These are phyloP conservation scores for Turnera subulata DNA, from an alignment of 345 rosid genomes.

Conservation along the genomic window DNA sequence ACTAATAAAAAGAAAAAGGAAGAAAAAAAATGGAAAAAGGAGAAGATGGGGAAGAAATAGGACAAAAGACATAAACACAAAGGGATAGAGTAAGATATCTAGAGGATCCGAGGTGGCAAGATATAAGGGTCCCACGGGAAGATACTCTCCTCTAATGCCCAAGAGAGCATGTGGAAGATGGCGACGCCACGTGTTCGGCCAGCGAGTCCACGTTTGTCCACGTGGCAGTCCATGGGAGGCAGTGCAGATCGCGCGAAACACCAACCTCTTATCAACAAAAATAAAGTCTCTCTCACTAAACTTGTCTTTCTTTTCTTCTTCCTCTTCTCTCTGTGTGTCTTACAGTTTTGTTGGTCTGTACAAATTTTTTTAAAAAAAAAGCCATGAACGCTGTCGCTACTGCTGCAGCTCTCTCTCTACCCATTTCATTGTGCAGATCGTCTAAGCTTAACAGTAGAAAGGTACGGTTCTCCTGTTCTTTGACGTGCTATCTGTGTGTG, in stretches of 20 bases:
- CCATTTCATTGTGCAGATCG: conserved; percentile 55
- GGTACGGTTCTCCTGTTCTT: conserved; percentile 36
- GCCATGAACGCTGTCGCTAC: conserved; percentile 71
- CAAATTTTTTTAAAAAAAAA: conserved; percentile 18
- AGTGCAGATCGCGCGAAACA: conserved; percentile 59
- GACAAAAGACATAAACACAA: too few relatives aligned
- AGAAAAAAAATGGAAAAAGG: too few relatives aligned
- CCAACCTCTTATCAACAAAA: conserved; percentile 71
- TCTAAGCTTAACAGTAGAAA: conserved; percentile 45
- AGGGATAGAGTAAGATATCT: too few relatives aligned
- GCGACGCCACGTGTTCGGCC: conserved; percentile 45
- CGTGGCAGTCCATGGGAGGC: conserved; percentile 67
- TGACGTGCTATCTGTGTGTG: conserved; percentile 3
- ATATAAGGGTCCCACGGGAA: too few relatives aligned
- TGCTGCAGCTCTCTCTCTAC: conserved; percentile 68
- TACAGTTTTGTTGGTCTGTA: background rate
- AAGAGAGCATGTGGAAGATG: conserved; percentile 48
- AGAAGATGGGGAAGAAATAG: too few relatives aligned
- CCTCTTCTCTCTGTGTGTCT: background rate
- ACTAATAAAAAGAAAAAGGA: too few relatives aligned
- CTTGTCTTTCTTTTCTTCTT: conserved; percentile 1
- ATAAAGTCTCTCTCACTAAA: conserved; percentile 7
- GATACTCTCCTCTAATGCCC: conserved; percentile 7
- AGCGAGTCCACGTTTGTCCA: conserved; percentile 29
- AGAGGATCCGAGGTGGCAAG: too few relatives aligned